A percentile compares a stretch with the other conserved stretches of the same genome.
phyloP scores from a whole-genome alignment of 2,329 filamentous ascomycete species.

The Sporothrix inflata region DNA sequence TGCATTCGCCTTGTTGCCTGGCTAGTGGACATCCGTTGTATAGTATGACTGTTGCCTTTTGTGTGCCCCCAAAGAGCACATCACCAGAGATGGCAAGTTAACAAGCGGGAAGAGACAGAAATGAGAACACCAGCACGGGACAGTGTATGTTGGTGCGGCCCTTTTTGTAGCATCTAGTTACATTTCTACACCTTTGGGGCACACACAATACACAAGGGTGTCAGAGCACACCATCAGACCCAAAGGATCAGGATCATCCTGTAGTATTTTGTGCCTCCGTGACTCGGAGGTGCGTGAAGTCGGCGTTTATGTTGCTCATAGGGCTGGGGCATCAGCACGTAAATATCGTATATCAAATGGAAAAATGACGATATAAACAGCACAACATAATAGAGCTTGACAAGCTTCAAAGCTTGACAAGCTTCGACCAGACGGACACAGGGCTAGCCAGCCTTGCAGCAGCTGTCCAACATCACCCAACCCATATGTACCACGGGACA shows the following conservation, averaged over 20 bases:
- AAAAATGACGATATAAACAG: neutral
- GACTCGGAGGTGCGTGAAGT: neutral
- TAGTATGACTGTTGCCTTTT: neutral
- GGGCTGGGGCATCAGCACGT: slow-evolving; percentile 13
- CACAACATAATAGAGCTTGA: neutral
- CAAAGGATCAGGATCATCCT: neutral
- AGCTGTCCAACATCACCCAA: neutral
- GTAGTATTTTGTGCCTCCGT: neutral
- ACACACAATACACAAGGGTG: neutral
- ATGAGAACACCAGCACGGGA: neutral
- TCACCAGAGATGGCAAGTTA: neutral
- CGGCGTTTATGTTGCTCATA: neutral
- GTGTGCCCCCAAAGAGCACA: neutral
- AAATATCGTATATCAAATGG: neutral
- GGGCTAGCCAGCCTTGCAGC: slow-evolving; percentile 8
- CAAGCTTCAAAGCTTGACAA: neutral
- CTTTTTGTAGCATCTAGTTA: neutral
- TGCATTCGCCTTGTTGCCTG: slow-evolving; percentile 21
- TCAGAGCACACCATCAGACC: neutral
- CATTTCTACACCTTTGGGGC: neutral
- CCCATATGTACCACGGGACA: neutral
- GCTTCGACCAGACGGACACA: neutral
- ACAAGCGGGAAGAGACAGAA: neutral
- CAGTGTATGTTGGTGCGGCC: neutral
- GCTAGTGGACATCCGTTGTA: neutral